These are phyloP conservation scores for Casuarina glauca DNA, from an alignment of 306 rosid species.

Conservation along the genomic window DNA sequence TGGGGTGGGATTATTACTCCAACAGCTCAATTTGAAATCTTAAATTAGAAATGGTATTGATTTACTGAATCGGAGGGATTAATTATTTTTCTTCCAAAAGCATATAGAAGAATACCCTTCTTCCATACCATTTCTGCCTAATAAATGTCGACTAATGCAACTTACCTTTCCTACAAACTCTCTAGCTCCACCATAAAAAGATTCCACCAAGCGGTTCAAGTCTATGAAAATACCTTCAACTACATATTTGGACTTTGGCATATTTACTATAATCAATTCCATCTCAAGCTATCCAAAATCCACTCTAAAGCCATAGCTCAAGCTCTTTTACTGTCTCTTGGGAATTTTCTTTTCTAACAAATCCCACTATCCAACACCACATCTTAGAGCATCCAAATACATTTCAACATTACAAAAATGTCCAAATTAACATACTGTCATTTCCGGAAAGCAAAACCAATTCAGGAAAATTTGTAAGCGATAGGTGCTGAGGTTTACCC, in stretches of 20 bases:
- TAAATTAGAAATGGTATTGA: not conserved
- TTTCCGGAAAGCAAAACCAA: not conserved
- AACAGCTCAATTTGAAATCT: not conserved
- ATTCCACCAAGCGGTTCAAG: too few relatives aligned
- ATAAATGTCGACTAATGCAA: too few relatives aligned
- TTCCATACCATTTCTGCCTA: not conserved
- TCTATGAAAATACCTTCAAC: too few relatives aligned
- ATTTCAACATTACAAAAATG: not conserved
- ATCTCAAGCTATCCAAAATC: too few relatives aligned
- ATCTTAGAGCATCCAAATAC: not conserved
- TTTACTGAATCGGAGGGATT: not conserved
- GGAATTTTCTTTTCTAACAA: too few relatives aligned
- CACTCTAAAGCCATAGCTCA: too few relatives aligned
- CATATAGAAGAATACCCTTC: not conserved
- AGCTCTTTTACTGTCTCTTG: too few relatives aligned
- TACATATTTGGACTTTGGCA: too few relatives aligned
- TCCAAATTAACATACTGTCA: not conserved
- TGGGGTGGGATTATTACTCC: not conserved
- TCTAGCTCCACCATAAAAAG: too few relatives aligned
- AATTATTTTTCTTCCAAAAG: not conserved
- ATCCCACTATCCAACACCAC: too few relatives aligned
- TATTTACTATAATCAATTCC: too few relatives aligned
- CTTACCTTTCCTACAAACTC: too few relatives aligned
- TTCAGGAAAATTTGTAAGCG: not conserved
- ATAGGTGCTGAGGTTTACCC: constrained; percentile 43